These are phyloP conservation scores for Pugionium dolabratum DNA, from an alignment of 345 rosid species.

Conservation along the genomic window DNA sequence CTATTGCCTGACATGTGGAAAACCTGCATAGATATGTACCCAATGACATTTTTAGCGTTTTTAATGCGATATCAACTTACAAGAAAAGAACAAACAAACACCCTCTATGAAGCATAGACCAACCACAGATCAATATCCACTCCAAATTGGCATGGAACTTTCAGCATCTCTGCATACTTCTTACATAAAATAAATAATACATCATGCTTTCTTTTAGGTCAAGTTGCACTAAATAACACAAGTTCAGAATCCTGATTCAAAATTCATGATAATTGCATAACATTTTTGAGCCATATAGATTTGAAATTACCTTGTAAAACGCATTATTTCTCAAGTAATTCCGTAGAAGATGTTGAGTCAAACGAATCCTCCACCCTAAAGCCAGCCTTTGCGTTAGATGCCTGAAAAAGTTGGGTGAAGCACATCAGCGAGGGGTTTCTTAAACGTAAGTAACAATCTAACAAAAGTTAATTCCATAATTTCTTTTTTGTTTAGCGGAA, in stretches of 20 bases:
- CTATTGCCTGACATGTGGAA: conserved; percentile 84
- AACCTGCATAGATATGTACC: conserved; percentile 51
- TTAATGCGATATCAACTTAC: conserved; percentile 14
- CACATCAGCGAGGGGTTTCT: neutral
- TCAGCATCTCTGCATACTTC: conserved; percentile 12
- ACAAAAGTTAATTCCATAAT: conserved; percentile 12
- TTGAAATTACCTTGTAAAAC: conserved; percentile 80
- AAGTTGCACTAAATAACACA: conserved; percentile 10
- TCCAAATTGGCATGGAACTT: conserved; percentile 1
- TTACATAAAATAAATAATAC: neutral
- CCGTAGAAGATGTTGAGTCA: conserved; percentile 87
- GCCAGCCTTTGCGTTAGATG: conserved; percentile 83
- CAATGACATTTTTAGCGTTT: conserved; percentile 17
- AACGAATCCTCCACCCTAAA: conserved; percentile 92
- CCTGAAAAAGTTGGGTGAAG: conserved; percentile 47
- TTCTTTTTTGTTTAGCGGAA: neutral
- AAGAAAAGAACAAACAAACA: conserved; percentile 12
- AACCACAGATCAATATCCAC: neutral
- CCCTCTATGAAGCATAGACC: conserved; percentile 18
- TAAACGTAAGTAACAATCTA: conserved; percentile 14
- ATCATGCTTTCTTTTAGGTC: conserved; percentile 15
- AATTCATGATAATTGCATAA: neutral
- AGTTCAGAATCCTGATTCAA: conserved; percentile 9
- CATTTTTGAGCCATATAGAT: conserved; percentile 9
- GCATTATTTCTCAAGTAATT: conserved; percentile 90